These are phyloP conservation scores for Pseudogymnoascus sp. DNA, from an alignment of 2,329 filamentous ascomycete genomes.

Conservation along the genomic window DNA sequence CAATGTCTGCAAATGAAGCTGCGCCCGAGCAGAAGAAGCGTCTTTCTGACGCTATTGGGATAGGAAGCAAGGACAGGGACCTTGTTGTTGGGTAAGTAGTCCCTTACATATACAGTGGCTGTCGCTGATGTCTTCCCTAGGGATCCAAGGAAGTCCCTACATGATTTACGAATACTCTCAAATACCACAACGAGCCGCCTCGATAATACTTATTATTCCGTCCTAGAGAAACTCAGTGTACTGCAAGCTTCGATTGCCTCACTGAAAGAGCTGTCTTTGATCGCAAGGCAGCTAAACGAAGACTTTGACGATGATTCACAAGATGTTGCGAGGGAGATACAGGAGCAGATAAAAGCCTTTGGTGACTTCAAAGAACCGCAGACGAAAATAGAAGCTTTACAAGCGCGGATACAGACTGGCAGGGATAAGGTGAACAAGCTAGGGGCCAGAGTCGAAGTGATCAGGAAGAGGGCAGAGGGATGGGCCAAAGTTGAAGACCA, in stretches of 20 bases:
- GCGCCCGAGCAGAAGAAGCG: not conserved
- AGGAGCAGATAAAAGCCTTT: conserved; percentile 45
- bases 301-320: conserved; percentile 54
- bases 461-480: conserved; percentile 55
- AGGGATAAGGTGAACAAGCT: conserved; percentile 53
- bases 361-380: conserved; percentile 60
- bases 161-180: conserved; percentile 52
- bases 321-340: conserved; percentile 53
- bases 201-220: conserved; percentile 67
- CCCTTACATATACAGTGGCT: not conserved
- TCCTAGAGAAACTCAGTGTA: conserved; percentile 60
- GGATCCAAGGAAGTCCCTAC: conserved; percentile 45
- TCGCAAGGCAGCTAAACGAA: conserved; percentile 50
- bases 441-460: conserved; percentile 55
- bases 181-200: conserved; percentile 56
- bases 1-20: conserved; percentile 7
- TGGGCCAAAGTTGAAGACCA: conserved; percentile 62
- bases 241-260: conserved; percentile 58
- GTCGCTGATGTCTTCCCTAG: conserved; percentile 29
- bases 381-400: conserved; percentile 52
- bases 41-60: not conserved
- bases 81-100: not conserved
- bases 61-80: conserved; percentile 1
- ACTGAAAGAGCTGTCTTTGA: conserved; percentile 59
- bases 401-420: conserved; percentile 53